phyloP scores from a whole-genome alignment of 1,139 yeast genomes.

The Suhomyces atakaporum region DNA sequence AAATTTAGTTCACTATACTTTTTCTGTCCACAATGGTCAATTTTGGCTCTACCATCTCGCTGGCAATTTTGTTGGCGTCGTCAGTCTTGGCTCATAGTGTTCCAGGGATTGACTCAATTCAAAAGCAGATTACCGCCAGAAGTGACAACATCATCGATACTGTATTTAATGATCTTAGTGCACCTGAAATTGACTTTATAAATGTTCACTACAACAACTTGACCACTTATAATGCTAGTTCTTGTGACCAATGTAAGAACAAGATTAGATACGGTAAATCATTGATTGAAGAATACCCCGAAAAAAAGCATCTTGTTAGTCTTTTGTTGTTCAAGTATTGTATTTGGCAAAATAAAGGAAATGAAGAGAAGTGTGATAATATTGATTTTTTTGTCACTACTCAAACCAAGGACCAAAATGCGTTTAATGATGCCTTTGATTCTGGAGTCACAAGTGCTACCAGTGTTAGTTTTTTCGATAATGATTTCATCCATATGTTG shows the following conservation, averaged over 20 bases:
- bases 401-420: conserved; percentile 23
- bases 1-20: conserved; percentile 22
- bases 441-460: conserved; percentile 28
- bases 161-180: conserved; percentile 27
- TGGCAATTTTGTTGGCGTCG: conserved; percentile 2
- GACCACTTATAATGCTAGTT: conserved; percentile 31
- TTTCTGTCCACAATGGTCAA: conserved; percentile 1
- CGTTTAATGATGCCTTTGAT: conserved; percentile 21
- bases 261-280: conserved; percentile 34
- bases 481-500: conserved; percentile 42
- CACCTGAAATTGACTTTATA: conserved; percentile 35
- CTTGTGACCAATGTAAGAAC: conserved; percentile 40
- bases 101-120: conserved; percentile 22
- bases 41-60: not conserved
- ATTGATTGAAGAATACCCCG: conserved; percentile 32
- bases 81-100: conserved; percentile 18
- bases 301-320: conserved; percentile 38
- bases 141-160: conserved; percentile 25
- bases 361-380: conserved; percentile 36
- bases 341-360: conserved; percentile 30
- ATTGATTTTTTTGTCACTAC: conserved; percentile 44
- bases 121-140: conserved; percentile 20
- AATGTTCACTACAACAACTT: conserved; percentile 29
- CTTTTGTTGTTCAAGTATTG: conserved; percentile 41
- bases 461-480: conserved; percentile 39